phyloP scores from a whole-genome alignment of 352 stramenopile genomes.

The Phytophthora uliginosa region DNA sequence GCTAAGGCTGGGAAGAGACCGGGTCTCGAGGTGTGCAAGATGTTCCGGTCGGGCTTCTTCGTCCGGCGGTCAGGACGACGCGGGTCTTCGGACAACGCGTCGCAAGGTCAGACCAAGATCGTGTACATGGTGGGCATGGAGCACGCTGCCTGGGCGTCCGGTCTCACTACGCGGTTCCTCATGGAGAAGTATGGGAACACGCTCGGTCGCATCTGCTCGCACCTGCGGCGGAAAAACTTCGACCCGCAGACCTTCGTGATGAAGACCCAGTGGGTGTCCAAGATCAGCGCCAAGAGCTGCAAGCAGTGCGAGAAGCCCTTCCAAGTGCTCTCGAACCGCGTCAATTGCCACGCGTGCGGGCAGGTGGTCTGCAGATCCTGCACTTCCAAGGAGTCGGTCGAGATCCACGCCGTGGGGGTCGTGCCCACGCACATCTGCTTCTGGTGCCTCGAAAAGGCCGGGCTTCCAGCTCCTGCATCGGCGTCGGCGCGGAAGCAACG shows the following conservation, averaged over 20 bases:
- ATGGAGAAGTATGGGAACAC: conserved; percentile 55
- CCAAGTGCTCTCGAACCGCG: conserved; percentile 46
- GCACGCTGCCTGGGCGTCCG: conserved; percentile 28
- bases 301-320: conserved; percentile 46
- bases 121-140: conserved; percentile 63
- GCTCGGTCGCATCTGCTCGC: conserved; percentile 43
- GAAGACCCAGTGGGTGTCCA: conserved; percentile 48
- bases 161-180: conserved; percentile 37
- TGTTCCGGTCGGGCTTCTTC: conserved; percentile 68
- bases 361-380: conserved; percentile 45
- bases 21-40: conserved; percentile 27
- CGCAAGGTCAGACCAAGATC: conserved; percentile 51
- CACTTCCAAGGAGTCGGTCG: conserved; percentile 43
- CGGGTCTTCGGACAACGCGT: conserved; percentile 3
- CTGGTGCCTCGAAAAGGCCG: conserved; percentile 37
- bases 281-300: conserved; percentile 33
- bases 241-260: conserved; percentile 54
- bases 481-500: conserved; percentile 15
- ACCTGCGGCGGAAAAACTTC: conserved; percentile 54
- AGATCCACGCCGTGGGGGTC: conserved; percentile 38
- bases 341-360: conserved; percentile 50
- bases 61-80: conserved; percentile 33
- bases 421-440: conserved; percentile 44
- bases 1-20: conserved; percentile 11
- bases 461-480: conserved; percentile 25